A percentile compares a stretch with the other conserved stretches of the same genome.
These are phyloP conservation scores for Trifolium pratense DNA, from an alignment of 306 rosid genomes.

Conservation along the genomic window DNA sequence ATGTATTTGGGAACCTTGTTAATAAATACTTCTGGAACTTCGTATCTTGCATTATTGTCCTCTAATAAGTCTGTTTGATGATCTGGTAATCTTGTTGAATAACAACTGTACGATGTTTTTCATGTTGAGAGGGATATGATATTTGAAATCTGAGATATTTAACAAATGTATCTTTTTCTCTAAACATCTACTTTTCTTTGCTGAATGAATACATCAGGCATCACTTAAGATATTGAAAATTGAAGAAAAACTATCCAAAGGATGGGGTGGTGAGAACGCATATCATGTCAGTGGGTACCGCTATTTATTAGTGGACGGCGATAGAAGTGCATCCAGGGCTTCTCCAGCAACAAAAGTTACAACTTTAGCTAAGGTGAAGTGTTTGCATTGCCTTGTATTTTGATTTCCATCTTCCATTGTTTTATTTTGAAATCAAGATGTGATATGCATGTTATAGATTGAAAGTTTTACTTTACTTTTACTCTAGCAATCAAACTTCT, in stretches of 20 bases:
- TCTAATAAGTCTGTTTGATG: too few relatives aligned
- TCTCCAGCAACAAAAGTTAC: slow-evolving; percentile 94
- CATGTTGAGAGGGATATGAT: slow-evolving; percentile 16
- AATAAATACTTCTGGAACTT: slow-evolving; percentile 12
- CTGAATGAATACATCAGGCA: slow-evolving; percentile 61
- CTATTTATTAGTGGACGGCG: slow-evolving; percentile 84
- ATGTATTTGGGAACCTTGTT: slow-evolving; percentile 16
- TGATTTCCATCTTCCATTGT: slow-evolving; percentile 10
- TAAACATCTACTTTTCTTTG: slow-evolving; percentile 39
- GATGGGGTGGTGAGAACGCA: slow-evolving; percentile 99
- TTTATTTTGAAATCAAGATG: neutral
- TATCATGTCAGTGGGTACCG: slow-evolving; percentile 95
- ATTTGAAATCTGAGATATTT: slow-evolving; percentile 29
- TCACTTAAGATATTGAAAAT: slow-evolving; percentile 79
- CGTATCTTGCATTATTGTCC: slow-evolving; percentile 6
- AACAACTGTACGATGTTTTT: slow-evolving; percentile 15
- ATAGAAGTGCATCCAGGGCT: slow-evolving; percentile 88
- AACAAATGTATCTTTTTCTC: slow-evolving; percentile 21
- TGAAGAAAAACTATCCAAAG: slow-evolving; percentile 95
- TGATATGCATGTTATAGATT: slow-evolving; percentile 30
- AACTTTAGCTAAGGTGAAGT: slow-evolving; percentile 82
- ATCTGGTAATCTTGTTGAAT: too few relatives aligned
- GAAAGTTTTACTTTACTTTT: slow-evolving; percentile 25
- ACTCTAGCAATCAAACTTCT: slow-evolving; percentile 27
- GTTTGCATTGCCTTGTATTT: slow-evolving; percentile 19